Conservation (phyloP, 192 early-diverging fungal species). For the Entomortierella chlamydospora region DNA sequence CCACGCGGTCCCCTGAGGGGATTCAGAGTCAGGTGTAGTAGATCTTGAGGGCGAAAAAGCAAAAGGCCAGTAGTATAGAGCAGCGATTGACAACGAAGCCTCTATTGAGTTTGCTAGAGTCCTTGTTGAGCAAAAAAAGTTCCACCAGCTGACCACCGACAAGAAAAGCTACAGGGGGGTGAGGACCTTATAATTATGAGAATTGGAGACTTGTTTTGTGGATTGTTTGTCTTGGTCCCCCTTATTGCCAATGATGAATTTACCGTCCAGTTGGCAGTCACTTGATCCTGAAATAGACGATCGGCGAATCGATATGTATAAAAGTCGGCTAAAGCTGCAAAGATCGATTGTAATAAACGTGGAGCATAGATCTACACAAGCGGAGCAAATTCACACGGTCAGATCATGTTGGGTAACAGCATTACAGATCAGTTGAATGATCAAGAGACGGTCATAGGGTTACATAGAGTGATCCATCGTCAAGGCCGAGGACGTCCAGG, state of each 20-base stretch:
- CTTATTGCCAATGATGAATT: constrained; percentile 4
- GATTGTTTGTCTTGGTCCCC: too few relatives aligned
- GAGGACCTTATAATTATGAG: background rate
- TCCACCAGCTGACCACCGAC: constrained; percentile 69
- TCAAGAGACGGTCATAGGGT: constrained; percentile 16
- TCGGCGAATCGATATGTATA: constrained; percentile 79
- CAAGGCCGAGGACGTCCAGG: constrained; percentile 69
- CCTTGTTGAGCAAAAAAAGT: constrained; percentile 64
- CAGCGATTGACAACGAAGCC: constrained; percentile 76
- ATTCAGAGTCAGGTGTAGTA: background rate
- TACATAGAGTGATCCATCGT: constrained; percentile 78
- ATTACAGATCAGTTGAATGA: background rate
- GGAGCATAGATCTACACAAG: constrained; percentile 81
- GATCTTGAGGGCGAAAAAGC: constrained; percentile 4
- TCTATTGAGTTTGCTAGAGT: constrained; percentile 78
- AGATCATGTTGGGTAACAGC: too few relatives aligned
- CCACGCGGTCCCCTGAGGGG: background rate
- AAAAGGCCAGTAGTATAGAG: constrained; percentile 91
- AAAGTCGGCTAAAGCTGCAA: constrained; percentile 79
- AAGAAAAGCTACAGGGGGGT: constrained; percentile 56
- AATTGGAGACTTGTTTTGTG: background rate
- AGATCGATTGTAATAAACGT: constrained; percentile 76
- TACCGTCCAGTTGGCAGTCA: constrained; percentile 74
- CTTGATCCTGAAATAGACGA: constrained; percentile 66
- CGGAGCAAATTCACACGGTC: too few relatives aligned